A percentile compares a stretch with the other conserved stretches of the same genome.
phyloP scores from a whole-genome alignment of 176 grass and related monocot genomes.

The Triticum aestivum region DNA sequence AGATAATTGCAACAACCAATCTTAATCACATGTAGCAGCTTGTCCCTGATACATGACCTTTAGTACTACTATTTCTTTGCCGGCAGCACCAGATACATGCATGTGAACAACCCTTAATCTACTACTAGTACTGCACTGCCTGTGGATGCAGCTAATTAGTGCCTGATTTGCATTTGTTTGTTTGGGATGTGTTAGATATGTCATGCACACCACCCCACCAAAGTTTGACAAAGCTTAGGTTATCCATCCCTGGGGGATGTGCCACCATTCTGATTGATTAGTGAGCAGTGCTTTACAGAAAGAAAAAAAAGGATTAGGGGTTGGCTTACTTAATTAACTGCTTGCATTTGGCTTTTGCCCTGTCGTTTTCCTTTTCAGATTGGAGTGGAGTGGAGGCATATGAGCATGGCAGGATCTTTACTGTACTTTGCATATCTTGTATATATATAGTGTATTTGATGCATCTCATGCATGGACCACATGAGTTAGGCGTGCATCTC shows the following conservation, averaged over 20 bases:
- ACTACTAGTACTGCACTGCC: not conserved
- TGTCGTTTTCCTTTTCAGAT: constrained; percentile 33
- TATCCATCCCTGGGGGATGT: constrained; percentile 57
- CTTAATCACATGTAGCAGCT: constrained; percentile 37
- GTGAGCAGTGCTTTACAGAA: constrained; percentile 23
- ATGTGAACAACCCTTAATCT: constrained; percentile 20
- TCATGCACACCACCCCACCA: constrained; percentile 44
- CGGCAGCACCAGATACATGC: not conserved
- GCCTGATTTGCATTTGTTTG: not conserved
- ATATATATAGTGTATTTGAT: constrained; percentile 1
- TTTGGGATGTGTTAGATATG: constrained; percentile 49
- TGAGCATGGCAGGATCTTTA: constrained; percentile 52
- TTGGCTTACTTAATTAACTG: constrained; percentile 21
- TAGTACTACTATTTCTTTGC: not conserved
- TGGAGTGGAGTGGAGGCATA: constrained; percentile 40
- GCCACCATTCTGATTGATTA: constrained; percentile 35
- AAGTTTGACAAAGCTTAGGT: constrained; percentile 64
- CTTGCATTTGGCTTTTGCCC: constrained; percentile 37
- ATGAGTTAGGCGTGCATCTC: not conserved
- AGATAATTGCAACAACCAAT: constrained; percentile 23
- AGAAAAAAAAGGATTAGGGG: not conserved
- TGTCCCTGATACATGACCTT: not conserved
- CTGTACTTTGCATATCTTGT: constrained; percentile 44
- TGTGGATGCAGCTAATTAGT: not conserved
- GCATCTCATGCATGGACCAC: constrained; percentile 43